Evolutionary conservation across 2,329 filamentous ascomycete genomes (phyloP).

Genomic region (Penicillium crustosum): DNA sequence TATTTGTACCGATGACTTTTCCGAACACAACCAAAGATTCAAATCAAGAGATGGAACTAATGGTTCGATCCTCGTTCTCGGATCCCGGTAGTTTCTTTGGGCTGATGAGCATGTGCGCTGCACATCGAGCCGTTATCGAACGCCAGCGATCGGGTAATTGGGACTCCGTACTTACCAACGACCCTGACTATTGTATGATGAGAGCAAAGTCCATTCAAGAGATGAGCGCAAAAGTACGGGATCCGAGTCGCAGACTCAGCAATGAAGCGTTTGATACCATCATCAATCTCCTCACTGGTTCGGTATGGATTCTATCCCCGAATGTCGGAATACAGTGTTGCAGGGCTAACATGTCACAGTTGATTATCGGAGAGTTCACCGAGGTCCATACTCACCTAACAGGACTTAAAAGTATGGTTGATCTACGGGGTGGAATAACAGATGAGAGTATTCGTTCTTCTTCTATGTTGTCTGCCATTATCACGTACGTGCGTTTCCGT

Average conservation of each 20-base stretch:
- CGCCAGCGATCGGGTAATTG: slow-evolving; percentile 27
- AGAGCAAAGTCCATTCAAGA: slow-evolving; percentile 38
- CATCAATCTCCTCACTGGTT: slow-evolving; percentile 38
- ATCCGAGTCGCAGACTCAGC: slow-evolving; percentile 29
- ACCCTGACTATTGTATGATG: slow-evolving; percentile 42
- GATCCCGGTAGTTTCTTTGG: slow-evolving; percentile 42
- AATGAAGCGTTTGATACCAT: slow-evolving; percentile 41
- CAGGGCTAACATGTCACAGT: slow-evolving; percentile 23
- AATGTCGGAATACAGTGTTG: neutral
- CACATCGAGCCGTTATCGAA: slow-evolving; percentile 38
- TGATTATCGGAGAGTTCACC: slow-evolving; percentile 40
- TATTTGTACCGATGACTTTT: slow-evolving; percentile 43
- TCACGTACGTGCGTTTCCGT: slow-evolving; percentile 27
- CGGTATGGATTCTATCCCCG: slow-evolving; percentile 28
- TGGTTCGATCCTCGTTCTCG: slow-evolving; percentile 35
- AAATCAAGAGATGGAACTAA: slow-evolving; percentile 28
- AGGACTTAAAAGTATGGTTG: slow-evolving; percentile 41
- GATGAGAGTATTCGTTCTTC: slow-evolving; percentile 27
- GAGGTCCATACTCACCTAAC: slow-evolving; percentile 42
- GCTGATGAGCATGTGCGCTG: slow-evolving; percentile 42
- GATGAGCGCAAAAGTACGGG: slow-evolving; percentile 34
- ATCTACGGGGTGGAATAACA: slow-evolving; percentile 37
- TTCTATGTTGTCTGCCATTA: slow-evolving; percentile 29
- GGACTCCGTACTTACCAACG: slow-evolving; percentile 24
- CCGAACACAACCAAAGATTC: slow-evolving; percentile 31